Evolutionary conservation across 192 early-diverging fungal genomes (phyloP).

Genomic region (Radiomyces spectabilis): DNA sequence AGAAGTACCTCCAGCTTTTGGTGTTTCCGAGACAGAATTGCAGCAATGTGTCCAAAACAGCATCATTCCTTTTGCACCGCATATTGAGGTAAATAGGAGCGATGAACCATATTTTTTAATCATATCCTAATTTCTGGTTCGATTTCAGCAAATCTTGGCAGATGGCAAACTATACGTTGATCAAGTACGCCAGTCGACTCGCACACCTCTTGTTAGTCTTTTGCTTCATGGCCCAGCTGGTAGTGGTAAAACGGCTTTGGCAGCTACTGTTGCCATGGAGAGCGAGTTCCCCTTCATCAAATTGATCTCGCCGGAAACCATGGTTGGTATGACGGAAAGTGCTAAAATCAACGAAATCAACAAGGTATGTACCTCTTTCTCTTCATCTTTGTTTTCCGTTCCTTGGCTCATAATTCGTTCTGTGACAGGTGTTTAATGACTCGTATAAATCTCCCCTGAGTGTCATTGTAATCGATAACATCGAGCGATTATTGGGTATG

Average conservation of each 20-base stretch:
- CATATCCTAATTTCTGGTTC: not conserved
- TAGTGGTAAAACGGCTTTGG: slow-evolving; percentile 92
- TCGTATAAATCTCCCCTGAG: slow-evolving; percentile 94
- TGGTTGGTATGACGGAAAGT: slow-evolving; percentile 86
- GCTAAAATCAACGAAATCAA: slow-evolving; percentile 83
- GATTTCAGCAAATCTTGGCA: slow-evolving; percentile 52
- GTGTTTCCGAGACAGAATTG: slow-evolving; percentile 87
- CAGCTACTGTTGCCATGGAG: slow-evolving; percentile 87
- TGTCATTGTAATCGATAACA: slow-evolving; percentile 89
- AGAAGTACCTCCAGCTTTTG: slow-evolving; percentile 92
- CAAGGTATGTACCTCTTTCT: slow-evolving; percentile 39
- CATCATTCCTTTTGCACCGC: slow-evolving; percentile 69
- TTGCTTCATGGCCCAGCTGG: slow-evolving; percentile 84
- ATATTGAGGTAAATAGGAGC: slow-evolving; percentile 24
- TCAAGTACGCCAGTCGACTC: slow-evolving; percentile 67
- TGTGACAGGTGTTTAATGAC: slow-evolving; percentile 76
- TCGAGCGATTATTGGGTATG: slow-evolving; percentile 81
- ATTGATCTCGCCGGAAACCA: slow-evolving; percentile 90
- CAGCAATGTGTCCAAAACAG: slow-evolving; percentile 77
- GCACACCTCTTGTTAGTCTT: slow-evolving; percentile 88
- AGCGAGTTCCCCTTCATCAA: slow-evolving; percentile 96
- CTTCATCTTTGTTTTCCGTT: too few species aligned
- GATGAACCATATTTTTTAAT: not conserved
- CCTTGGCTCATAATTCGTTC: not conserved
- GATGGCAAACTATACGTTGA: slow-evolving; percentile 57